Base-by-base conservation (phyloP, 1,284 basidiomycete species). In the Porphyrellus sp. region DNA sequence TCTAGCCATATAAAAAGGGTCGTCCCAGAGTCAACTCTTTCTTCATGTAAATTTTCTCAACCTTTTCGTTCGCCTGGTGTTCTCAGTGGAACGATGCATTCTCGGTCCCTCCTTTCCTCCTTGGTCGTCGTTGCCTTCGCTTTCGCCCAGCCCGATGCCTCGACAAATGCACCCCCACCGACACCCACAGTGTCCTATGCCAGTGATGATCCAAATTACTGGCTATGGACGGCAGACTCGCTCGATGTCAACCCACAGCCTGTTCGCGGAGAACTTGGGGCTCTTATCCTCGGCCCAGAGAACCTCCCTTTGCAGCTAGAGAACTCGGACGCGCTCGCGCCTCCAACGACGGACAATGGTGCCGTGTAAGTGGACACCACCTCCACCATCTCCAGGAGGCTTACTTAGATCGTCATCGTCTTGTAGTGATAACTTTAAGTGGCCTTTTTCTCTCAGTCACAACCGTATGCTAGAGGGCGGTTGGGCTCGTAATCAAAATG, bases 361-460 rank as follows among this genome's bases (percentile, higher is more conserved):
- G 58, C 54, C 24, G 54, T 77, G 65, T 67, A 53, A 49, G 68
- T 25, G 13, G 23, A 2, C 7, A 2, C 7, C 16, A 8, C 23
- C 15, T 39, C 15, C 13, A 16, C 23, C 27, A 20, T 28, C 16
- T 5, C 2, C 16, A n/a, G 11, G 40, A 20, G 5, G n/a, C 21
- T 54, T 4, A 59, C 25, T 16, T 35, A 8, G 0, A 34, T 18
- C 3, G 11, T 39, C 8, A 1, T 44, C 50, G 15, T 41, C 7
- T 12, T 27, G 39, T 9, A 70, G 77, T 4, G 55, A 59, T 0
- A 82, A 80, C 56, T 72, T 74, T 57, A 83, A 83, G 56, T 85
- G 83, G 83, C 76, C 82, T 0, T 81, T 84, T 56, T 67, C 77
- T 50, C 63, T 82, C 18, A 81, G 79, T 46, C 78, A 81, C 58